phyloP scores from a whole-genome alignment of 129 eudicot species.

The Pseudognaphalium luteoalbum region DNA sequence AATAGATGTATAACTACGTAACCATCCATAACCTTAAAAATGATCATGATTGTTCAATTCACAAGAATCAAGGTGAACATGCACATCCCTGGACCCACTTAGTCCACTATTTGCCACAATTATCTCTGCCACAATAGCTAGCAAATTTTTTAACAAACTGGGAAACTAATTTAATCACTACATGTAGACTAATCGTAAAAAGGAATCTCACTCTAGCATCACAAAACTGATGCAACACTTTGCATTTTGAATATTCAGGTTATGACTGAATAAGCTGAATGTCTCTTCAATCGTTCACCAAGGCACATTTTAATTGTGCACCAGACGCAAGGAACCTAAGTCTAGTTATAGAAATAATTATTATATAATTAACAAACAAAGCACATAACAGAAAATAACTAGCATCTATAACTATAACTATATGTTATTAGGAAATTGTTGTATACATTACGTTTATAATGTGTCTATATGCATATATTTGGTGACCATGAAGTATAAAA shows the following conservation, averaged over 20 bases:
- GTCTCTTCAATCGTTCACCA: neutral
- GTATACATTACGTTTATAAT: neutral
- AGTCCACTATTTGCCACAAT: neutral
- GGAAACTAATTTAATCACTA: neutral
- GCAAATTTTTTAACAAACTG: neutral
- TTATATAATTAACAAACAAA: neutral
- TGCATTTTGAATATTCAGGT: too few relatives aligned
- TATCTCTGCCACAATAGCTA: neutral
- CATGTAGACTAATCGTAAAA: too few relatives aligned
- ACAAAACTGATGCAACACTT: too few relatives aligned
- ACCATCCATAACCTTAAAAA: neutral
- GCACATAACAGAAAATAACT: neutral
- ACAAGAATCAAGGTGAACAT: neutral
- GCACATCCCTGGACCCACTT: too few relatives aligned
- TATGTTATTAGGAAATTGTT: neutral
- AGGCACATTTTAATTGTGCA: constrained; percentile 16
- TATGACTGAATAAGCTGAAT: too few relatives aligned
- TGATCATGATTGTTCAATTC: neutral
- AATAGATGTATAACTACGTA: neutral
- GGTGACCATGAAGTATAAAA: neutral
- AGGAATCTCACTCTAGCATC: too few relatives aligned
- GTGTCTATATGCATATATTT: neutral
- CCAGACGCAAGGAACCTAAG: constrained; percentile 7
- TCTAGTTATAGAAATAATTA: neutral
- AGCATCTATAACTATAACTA: neutral